phyloP scores from a whole-genome alignment of 2,329 filamentous ascomycete species.

The Drechslerella dactyloides region DNA sequence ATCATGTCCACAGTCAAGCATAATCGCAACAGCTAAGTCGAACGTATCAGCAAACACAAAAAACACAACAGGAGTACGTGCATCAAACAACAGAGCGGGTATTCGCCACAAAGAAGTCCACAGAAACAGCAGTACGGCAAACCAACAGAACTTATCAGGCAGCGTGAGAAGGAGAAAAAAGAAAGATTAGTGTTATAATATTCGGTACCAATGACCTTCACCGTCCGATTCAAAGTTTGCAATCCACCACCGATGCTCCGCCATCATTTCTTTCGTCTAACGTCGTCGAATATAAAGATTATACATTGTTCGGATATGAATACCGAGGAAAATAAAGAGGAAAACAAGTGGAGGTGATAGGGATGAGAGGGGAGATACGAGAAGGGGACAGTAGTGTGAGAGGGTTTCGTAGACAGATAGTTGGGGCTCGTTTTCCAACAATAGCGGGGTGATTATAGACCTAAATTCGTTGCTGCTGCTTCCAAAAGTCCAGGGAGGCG shows the following conservation, averaged over 20 bases:
- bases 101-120: slow-evolving; percentile 6
- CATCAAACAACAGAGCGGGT: slow-evolving; percentile 4
- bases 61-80: too few species aligned
- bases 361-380: neutral
- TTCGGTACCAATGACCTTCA: neutral
- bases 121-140: slow-evolving; percentile 11
- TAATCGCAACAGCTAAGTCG: slow-evolving; percentile 3
- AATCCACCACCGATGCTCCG: neutral
- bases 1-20: neutral
- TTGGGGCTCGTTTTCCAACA: neutral
- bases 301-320: slow-evolving; percentile 30
- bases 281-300: slow-evolving; percentile 14
- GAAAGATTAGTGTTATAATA: slow-evolving; percentile 4
- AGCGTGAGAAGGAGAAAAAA: neutral
- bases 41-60: neutral
- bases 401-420: slow-evolving; percentile 1
- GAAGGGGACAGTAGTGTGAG: slow-evolving; percentile 9
- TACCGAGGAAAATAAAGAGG: slow-evolving; percentile 5
- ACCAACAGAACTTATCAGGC: slow-evolving; percentile 10
- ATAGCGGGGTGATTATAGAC: slow-evolving; percentile 4
- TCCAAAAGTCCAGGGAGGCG: slow-evolving; percentile 96
- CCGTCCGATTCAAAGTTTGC: neutral
- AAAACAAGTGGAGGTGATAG: neutral
- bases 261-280: slow-evolving; percentile 4
- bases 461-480: slow-evolving; percentile 60